Evolutionary conservation across 805 yeast species (phyloP), one percentile per base, ranked within the genome.

Genomic region (Lachancea cidri): DNA sequence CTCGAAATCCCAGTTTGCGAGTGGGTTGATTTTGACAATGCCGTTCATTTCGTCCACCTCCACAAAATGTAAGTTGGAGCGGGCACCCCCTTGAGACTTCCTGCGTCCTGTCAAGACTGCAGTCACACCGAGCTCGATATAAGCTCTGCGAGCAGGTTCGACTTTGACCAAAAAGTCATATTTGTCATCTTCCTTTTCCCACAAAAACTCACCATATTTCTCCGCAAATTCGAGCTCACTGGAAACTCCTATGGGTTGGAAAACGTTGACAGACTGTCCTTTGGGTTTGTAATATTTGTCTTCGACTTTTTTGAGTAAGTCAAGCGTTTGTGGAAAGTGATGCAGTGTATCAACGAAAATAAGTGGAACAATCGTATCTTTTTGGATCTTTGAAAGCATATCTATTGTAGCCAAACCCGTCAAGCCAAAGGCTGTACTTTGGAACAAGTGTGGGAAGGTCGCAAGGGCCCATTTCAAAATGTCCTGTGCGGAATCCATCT

Each of bases 81-180:
- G 73, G 3, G 83, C 79, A 3, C 89, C 95, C 27, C 98, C 98
- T 62, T 91, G 98, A 2, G 88, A 77, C 53, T 81, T 74, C 59
- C 98, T 74, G 59, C 98, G 75, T 3, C 98, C 98, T 0, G 98
- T 91, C 51, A 91, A 76, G 3, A 87, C 96, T 0, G 93, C 96
- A 49, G 72, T 72, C n/a, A 87, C 87, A 4, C 70, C 67, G 29
- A 88, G 67, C 25, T 81, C 83, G 32, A 70, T 66, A 59, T 89
- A 89, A 0, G 96, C 95, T 39, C 96, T 69, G 54, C 82, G 83
- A 7, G 87, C 77, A 4, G 98, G 98, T 61, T 91, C 98, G 9
- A 88, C 97, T 64, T 91, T 91, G 19, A 81, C 96, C 35, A 86
- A 64, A 55, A 71, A 91, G 58, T 91, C 98, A 56, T 91, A 91